These are phyloP conservation scores for Chenopodium suecicum DNA, from an alignment of 148 eudicot genomes.

Conservation along the genomic window DNA sequence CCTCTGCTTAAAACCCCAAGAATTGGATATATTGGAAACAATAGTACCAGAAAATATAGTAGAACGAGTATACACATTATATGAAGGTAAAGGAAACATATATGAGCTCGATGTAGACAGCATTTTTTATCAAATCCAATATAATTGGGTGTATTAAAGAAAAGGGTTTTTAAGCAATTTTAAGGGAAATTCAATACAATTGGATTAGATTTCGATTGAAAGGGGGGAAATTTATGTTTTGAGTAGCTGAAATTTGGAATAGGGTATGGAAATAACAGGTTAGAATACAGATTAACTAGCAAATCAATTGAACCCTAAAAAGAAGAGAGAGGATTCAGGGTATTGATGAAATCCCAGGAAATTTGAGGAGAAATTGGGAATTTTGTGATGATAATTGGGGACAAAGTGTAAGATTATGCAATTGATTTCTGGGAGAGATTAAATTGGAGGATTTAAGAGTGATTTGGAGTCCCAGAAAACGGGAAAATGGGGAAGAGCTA, in stretches of 20 bases:
- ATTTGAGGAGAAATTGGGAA: neutral
- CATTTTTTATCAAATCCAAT: constrained; percentile 26
- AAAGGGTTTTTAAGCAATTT: neutral
- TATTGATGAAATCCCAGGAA: constrained; percentile 9
- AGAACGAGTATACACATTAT: constrained; percentile 28
- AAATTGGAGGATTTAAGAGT: no score
- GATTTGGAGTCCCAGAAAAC: no score
- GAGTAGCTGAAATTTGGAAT: constrained; percentile 13
- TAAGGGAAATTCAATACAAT: constrained; percentile 1
- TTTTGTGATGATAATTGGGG: neutral
- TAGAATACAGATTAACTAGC: neutral
- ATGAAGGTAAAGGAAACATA: constrained; percentile 32
- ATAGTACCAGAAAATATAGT: constrained; percentile 20
- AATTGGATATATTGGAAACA: constrained; percentile 25
- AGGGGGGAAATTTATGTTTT: neutral
- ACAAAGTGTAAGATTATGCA: neutral
- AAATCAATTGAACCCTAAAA: constrained; percentile 12
- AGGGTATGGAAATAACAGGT: neutral
- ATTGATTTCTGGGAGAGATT: neutral
- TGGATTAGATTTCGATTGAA: neutral
- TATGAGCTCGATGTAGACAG: constrained; percentile 34
- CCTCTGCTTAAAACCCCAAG: constrained; percentile 26
- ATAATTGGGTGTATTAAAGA: neutral
- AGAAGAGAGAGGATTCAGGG: neutral
- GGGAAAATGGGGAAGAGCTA: no score